These are phyloP conservation scores for Boletus subluridellus DNA, from an alignment of 1,284 basidiomycete genomes.

Conservation along the genomic window DNA sequence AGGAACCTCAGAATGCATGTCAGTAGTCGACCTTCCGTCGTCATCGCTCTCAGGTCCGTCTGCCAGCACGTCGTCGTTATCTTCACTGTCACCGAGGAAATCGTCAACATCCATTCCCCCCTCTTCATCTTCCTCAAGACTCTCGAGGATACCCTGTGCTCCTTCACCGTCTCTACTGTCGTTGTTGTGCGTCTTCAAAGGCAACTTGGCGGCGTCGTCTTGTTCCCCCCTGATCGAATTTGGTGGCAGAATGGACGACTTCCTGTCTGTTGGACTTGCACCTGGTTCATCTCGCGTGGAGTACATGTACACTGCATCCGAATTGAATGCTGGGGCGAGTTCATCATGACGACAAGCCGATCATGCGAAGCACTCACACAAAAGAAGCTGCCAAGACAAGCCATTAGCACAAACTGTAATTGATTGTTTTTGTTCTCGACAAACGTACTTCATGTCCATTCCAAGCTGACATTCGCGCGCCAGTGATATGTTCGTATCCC, in stretches of 20 bases:
- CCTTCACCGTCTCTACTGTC: conserved; percentile 3
- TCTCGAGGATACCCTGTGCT: background rate
- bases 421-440: background rate
- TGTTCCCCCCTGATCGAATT: conserved; percentile 15
- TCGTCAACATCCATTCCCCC: conserved; percentile 29
- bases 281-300: conserved; percentile 69
- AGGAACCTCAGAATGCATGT: conserved; percentile 45
- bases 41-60: conserved; percentile 36
- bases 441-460: conserved; percentile 74
- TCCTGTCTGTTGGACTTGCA: background rate
- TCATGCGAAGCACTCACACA: conserved; percentile 25
- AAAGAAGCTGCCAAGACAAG: conserved; percentile 22
- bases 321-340: conserved; percentile 60
- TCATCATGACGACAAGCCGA: conserved; percentile 7
- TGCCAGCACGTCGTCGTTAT: conserved; percentile 17
- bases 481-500: conserved; percentile 69
- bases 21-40: conserved; percentile 30
- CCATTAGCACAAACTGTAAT: conserved; percentile 10
- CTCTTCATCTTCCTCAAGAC: conserved; percentile 19
- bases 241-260: conserved; percentile 21
- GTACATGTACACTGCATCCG: conserved; percentile 78
- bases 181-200: background rate
- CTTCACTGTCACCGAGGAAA: conserved; percentile 16
- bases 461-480: conserved; percentile 68
- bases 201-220: background rate